Conservation (phyloP, 2,329 filamentous ascomycete species). For the Ophiobolus disseminans region DNA sequence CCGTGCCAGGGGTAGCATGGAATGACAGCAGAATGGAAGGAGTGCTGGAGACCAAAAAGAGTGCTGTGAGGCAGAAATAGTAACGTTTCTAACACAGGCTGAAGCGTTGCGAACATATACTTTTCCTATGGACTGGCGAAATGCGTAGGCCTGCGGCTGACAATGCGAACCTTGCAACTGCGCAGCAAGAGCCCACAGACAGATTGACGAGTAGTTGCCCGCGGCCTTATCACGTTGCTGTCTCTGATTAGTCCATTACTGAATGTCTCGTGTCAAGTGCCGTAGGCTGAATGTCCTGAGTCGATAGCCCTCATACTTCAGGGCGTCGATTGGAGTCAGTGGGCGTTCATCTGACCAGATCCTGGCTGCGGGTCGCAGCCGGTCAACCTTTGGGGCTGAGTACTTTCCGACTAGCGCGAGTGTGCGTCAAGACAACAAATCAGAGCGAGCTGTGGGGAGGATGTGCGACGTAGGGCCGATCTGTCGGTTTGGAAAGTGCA, state of each 20-base stretch:
- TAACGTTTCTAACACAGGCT: conserved; percentile 10
- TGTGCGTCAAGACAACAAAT: conserved; percentile 15
- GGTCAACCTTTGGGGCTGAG: conserved; percentile 19
- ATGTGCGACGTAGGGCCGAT: conserved; percentile 14
- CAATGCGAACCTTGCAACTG: conserved; percentile 13
- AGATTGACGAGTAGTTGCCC: conserved; percentile 25
- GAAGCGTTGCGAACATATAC: conserved; percentile 24
- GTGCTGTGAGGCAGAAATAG: conserved; percentile 7
- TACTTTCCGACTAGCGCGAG: conserved; percentile 3
- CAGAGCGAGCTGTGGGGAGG: conserved; percentile 12
- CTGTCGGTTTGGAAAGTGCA: conserved; percentile 10
- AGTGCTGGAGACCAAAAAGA: conserved; percentile 6
- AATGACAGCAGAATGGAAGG: conserved; percentile 2
- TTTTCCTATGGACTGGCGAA: conserved; percentile 11
- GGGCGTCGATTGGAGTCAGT: conserved; percentile 18
- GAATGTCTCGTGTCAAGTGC: conserved; percentile 14
- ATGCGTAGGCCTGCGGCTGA: conserved; percentile 20
- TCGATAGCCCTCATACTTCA: conserved; percentile 14
- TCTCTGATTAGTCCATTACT: conserved; percentile 24
- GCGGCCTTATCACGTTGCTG: conserved; percentile 26
- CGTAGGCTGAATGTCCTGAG: conserved; percentile 19
- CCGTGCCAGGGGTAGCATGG: conserved; percentile 16
- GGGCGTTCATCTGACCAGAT: conserved; percentile 22
- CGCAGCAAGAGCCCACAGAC: conserved; percentile 14
- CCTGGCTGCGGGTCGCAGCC: conserved; percentile 16